Percentiles rank a stretch among this genome's conserved stretches.
Evolutionary conservation across 768 basidiomycete species (phyloP).

Genomic region (Psilocybe sp.): DNA sequence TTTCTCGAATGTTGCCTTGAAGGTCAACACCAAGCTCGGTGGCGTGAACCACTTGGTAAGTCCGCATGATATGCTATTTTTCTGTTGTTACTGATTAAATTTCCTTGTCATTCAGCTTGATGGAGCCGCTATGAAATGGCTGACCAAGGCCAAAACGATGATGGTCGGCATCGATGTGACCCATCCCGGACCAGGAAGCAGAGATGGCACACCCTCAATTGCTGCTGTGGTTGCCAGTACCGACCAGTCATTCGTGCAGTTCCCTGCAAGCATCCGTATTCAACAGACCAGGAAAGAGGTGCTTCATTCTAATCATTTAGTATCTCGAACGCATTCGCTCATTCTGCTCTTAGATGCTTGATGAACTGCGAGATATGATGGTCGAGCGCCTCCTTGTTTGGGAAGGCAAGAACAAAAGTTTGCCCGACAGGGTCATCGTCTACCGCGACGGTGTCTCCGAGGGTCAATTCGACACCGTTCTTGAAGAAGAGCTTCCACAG

Average conservation of each 20-base stretch:
- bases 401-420: constrained; percentile 46
- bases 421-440: constrained; percentile 69
- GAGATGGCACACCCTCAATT: constrained; percentile 75
- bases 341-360: constrained; percentile 58
- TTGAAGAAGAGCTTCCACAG: constrained; percentile 58
- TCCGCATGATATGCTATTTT: background rate
- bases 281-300: constrained; percentile 58
- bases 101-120: constrained; percentile 40
- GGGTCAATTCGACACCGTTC: constrained; percentile 71
- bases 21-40: constrained; percentile 81
- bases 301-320: background rate
- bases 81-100: constrained; percentile 5
- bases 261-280: constrained; percentile 69
- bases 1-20: constrained; percentile 77
- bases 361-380: constrained; percentile 63
- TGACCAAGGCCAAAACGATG: constrained; percentile 70
- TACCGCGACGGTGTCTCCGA: constrained; percentile 85
- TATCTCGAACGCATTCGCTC: constrained; percentile 4
- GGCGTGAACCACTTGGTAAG: constrained; percentile 69
- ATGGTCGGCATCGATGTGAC: constrained; percentile 85
- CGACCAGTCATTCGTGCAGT: constrained; percentile 69
- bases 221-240: constrained; percentile 80
- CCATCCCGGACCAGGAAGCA: constrained; percentile 68
- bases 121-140: constrained; percentile 54
- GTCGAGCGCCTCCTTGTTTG: constrained; percentile 64